Evolutionary conservation across 1,284 basidiomycete genomes (phyloP).

Genomic region (Malassezia obtusa): DNA sequence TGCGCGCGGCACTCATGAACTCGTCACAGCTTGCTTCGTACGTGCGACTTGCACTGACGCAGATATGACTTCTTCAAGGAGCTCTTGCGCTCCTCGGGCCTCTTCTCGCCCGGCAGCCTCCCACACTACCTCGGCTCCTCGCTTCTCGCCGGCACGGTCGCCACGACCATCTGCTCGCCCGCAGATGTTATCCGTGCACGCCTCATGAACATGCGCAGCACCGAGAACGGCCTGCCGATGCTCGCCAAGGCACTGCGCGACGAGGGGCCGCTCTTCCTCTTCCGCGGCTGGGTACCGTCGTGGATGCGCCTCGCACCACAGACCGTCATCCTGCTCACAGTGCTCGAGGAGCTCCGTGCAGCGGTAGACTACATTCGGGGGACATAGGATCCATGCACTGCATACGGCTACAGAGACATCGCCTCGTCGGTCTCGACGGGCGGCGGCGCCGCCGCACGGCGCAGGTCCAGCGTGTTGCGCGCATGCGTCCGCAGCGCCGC

Average conservation of each 20-base stretch:
- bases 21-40: conserved; percentile 49
- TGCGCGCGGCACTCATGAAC: conserved; percentile 54
- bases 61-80: conserved; percentile 51
- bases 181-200: conserved; percentile 52
- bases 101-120: conserved; percentile 51
- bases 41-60: conserved; percentile 22
- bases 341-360: conserved; percentile 36
- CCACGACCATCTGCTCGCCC: conserved; percentile 49
- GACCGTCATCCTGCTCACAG: conserved; percentile 44
- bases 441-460: not conserved
- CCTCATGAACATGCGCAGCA: conserved; percentile 49
- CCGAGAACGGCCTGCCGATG: conserved; percentile 22
- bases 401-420: not conserved
- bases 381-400: not conserved
- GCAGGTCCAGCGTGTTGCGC: conserved; percentile 28
- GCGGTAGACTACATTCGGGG: conserved; percentile 29
- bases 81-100: conserved; percentile 47
- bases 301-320: conserved; percentile 50
- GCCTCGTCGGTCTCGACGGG: conserved; percentile 1
- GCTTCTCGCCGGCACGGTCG: conserved; percentile 53
- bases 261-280: conserved; percentile 52
- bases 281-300: conserved; percentile 55
- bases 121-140: conserved; percentile 51
- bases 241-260: conserved; percentile 31
- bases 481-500: conserved; percentile 39